Percentiles rank a stretch among this genome's conserved stretches.
Evolutionary conservation across 2,329 filamentous ascomycete species (phyloP).

Genomic region (Diplocarpon rosae): DNA sequence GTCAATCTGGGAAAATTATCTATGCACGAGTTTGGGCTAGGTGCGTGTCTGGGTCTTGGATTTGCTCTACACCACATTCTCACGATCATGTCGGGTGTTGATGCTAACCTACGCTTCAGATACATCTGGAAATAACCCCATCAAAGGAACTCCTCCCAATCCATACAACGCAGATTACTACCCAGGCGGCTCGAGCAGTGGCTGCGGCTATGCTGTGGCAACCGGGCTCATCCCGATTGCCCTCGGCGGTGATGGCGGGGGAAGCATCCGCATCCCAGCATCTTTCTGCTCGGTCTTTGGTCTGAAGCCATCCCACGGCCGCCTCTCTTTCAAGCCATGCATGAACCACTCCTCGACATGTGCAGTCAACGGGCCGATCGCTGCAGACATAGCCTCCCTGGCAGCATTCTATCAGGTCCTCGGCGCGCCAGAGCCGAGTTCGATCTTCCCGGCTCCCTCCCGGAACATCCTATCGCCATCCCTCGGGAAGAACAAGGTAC

Average conservation of each 20-base stretch:
- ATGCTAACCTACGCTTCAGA: conserved; percentile 36
- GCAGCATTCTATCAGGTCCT: conserved; percentile 71
- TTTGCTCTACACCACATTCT: background rate
- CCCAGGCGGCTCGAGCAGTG: conserved; percentile 80
- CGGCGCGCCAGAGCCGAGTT: conserved; percentile 53
- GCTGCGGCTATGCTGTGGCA: conserved; percentile 75
- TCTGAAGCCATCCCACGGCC: conserved; percentile 65
- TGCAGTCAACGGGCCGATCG: conserved; percentile 62
- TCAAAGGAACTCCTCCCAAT: conserved; percentile 69
- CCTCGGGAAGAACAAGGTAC: conserved; percentile 29
- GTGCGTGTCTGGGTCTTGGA: conserved; percentile 3
- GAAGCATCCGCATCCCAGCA: conserved; percentile 39
- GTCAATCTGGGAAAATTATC: conserved; percentile 67
- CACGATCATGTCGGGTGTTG: no score
- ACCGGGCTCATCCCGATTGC: conserved; percentile 51
- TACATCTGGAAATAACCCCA: conserved; percentile 70
- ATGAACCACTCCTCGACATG: conserved; percentile 41
- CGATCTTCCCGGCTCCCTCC: conserved; percentile 50
- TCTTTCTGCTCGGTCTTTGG: conserved; percentile 47
- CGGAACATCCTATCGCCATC: conserved; percentile 31
- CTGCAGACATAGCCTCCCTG: conserved; percentile 63
- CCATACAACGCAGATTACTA: conserved; percentile 65
- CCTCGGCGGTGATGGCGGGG: conserved; percentile 79
- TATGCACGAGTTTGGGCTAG: conserved; percentile 69
- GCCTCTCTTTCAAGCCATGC: conserved; percentile 33